phyloP scores from a whole-genome alignment of 352 stramenopile genomes.

The Globisporangium emineosum region DNA sequence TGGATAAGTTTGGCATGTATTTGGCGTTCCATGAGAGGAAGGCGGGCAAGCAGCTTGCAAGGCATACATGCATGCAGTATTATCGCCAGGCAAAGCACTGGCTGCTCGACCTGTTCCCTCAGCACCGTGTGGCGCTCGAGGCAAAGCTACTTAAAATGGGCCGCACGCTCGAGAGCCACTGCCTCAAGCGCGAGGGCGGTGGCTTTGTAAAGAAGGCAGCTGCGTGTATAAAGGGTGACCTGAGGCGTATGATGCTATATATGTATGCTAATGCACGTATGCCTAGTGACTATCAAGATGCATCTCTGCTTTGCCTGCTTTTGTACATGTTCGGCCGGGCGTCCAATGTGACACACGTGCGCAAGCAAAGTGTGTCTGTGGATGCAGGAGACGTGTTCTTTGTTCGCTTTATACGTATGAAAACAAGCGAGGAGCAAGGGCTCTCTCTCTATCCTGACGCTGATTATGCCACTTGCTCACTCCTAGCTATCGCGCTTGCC shows the following conservation, averaged over 20 bases:
- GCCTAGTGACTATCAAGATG: not conserved
- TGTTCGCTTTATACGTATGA: constrained; percentile 6
- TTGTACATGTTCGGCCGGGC: not conserved
- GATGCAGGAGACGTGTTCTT: constrained; percentile 4
- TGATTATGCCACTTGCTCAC: constrained; percentile 1
- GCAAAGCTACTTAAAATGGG: constrained; percentile 2
- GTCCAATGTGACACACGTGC: not conserved
- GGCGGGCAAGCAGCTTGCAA: not conserved
- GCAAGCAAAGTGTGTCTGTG: not conserved
- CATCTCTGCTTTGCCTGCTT: not conserved
- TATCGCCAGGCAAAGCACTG: not conserved
- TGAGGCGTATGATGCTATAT: not conserved
- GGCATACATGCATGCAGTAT: not conserved
- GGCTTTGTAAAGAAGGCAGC: not conserved
- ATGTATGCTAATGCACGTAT: not conserved
- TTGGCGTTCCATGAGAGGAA: not conserved
- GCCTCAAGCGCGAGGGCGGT: not conserved
- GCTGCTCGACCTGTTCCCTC: not conserved
- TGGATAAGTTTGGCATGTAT: not conserved
- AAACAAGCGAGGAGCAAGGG: constrained; percentile 4
- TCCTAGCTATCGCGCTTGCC: not conserved
- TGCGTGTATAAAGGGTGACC: not conserved
- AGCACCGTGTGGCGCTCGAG: not conserved
- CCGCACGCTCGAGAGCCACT: not conserved
- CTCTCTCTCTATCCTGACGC: constrained; percentile 5